Evolutionary conservation across 371 early-diverging fungal species (phyloP), one percentile per base, ranked within the genome.

Genomic region (Circinella minor): DNA sequence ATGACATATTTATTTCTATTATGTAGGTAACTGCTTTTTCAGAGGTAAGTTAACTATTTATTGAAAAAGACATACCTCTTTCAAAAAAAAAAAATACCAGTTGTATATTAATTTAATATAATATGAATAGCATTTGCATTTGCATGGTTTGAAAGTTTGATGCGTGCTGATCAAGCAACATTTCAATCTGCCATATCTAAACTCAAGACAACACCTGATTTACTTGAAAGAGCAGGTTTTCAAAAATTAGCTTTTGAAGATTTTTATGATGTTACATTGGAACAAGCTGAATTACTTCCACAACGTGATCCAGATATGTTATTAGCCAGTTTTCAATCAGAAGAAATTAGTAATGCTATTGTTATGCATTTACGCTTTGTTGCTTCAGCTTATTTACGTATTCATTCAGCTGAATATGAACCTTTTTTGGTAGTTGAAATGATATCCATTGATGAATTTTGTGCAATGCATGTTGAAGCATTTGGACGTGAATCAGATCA

Each of bases 401-500:
- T 81, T 8, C 86, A 91, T 71, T 70, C 83, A 51, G 89, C 88
- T 7, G 90, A 91, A 62, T 92, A 90, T 71, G 84, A 83, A 51
- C 91, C 91, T 0, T 92, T 91, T 55, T 63, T 91, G 13, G 82
- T 85, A 18, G 86, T 80, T 67, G 90, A 87, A 43, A 78, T 83
- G 75, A 77, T 82, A 6, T 87, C 82, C 3, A 90, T 92, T 76
- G 88, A 88, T 37, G 82, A 86, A 34, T 92, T 86, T 54, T 91
- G 92, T 66, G 75, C 80, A 2, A 82, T 81, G 73, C 82, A 86
- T 65, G 91, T 92, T 0, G 91, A 91, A 66, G 91, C 90, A 1
- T 89, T 92, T 83, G 92, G 89, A 7, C 79, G 88, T 37, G 92
- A 92, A 73, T 86, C 89, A 2, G 92, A 92, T 65, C 87, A 92